Percentiles rank a stretch among this genome's conserved stretches.
These are phyloP conservation scores for Cryptosporidium tyzzeri DNA, from an alignment of 169 alveolate species.

Conservation along the genomic window DNA sequence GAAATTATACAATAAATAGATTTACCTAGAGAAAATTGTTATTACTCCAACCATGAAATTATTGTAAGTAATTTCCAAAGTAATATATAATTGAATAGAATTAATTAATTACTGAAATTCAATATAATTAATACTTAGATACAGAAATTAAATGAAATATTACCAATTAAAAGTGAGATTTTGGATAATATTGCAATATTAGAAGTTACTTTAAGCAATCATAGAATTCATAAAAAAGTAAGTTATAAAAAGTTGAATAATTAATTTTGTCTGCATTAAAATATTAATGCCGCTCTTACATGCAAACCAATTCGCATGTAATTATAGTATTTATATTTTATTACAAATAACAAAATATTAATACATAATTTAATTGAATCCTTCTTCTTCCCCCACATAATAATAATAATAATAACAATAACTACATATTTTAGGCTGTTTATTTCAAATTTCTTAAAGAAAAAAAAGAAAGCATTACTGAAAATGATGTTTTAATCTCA, in stretches of 20 bases:
- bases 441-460: conserved; percentile 45
- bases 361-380: not conserved
- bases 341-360: not conserved
- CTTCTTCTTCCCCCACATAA: not conserved
- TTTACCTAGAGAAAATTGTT: conserved; percentile 20
- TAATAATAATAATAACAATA: too few species aligned
- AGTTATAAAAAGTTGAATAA: not conserved
- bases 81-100: not conserved
- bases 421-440: conserved; percentile 10
- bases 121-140: not conserved
- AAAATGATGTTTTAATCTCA: conserved; percentile 27
- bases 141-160: not conserved
- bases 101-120: not conserved
- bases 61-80: conserved; percentile 27
- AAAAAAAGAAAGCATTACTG: conserved; percentile 27
- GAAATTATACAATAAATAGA: conserved; percentile 1
- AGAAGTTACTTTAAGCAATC: conserved; percentile 8
- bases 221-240: conserved; percentile 13
- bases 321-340: not conserved
- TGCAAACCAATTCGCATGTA: not conserved
- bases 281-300: not conserved
- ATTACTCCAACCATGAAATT: conserved; percentile 1
- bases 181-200: conserved; percentile 48
- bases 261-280: not conserved
- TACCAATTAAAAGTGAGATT: conserved; percentile 45